Evolutionary conservation across 495 filamentous ascomycete genomes (phyloP), one percentile per base, ranked within the genome.

Genomic region (Hypoxylon subgilvum): DNA sequence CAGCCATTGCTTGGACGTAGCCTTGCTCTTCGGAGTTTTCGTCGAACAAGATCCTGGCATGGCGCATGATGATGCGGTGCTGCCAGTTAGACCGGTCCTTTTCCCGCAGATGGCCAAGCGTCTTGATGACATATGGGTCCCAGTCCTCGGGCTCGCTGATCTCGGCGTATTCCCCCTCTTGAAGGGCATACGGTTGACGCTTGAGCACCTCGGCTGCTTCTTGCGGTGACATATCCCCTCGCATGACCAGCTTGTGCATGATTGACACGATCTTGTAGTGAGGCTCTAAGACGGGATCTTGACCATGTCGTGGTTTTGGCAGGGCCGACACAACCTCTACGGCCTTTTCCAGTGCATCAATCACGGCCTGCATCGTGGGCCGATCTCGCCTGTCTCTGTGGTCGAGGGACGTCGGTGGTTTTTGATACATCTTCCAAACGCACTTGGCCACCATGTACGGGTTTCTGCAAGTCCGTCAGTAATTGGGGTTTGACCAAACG

Each of bases 51-150:
- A 96, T 83, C 61, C 86, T 84, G 7, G 91, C 92, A 60, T 80
- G 85, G 27, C 92, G 86, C 40, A 84, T 82, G 57, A 89, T 88
- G 77, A 99, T 91, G 1, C 94, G 88, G 65, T 99, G 94, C 69
- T 99, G 94, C 94, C 94, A 99, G 65, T 96, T 91, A 2, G 88
- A 86, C 73, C 96, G 96, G 66, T 99, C 94, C 17, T 90, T 90
- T 40, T 83, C 84, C 54, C 90, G 88, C 45, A 97, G 81, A 42
- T 83, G 82, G 45, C 84, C 86, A 40, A 97, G 73, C 2, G 87
- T 83, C 42, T 84, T 79, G 7, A 94, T 79, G 18, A 93, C 81
- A 61, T 89, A 95, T 8, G 77, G 65, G 40, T 89, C 85, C 89
- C 93, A 98, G 12, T 80, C 79, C 25, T 86, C 85, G 9, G 72